Percentiles rank a stretch among this genome's conserved stretches.
phyloP scores from a whole-genome alignment of 2,329 filamentous ascomycete species.

The Aureobasidium zeae region DNA sequence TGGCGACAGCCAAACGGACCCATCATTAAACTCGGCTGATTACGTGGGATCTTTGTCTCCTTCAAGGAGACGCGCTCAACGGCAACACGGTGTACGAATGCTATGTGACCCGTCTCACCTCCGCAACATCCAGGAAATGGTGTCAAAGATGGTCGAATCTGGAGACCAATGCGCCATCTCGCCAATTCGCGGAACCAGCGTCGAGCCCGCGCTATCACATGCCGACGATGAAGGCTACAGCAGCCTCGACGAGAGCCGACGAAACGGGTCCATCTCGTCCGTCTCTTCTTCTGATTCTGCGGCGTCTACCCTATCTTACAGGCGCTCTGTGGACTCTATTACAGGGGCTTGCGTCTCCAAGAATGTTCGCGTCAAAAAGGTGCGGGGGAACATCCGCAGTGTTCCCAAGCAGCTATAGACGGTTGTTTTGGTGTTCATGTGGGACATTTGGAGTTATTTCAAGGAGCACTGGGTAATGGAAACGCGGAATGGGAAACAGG shows the following conservation, averaged over 20 bases:
- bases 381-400: not conserved
- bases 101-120: constrained; percentile 30
- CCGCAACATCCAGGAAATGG: constrained; percentile 30
- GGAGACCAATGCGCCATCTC: constrained; percentile 30
- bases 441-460: too few relatives aligned
- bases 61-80: constrained; percentile 4
- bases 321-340: constrained; percentile 13
- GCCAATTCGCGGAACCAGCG: constrained; percentile 5
- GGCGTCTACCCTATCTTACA: constrained; percentile 2
- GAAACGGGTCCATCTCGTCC: constrained; percentile 15
- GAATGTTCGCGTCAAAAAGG: constrained; percentile 13
- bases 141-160: constrained; percentile 30
- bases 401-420: not conserved
- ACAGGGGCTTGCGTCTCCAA: constrained; percentile 15
- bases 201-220: not conserved
- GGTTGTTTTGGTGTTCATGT: too few relatives aligned
- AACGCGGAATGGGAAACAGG: not conserved
- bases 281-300: constrained; percentile 6
- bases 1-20: not conserved
- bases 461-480: not conserved
- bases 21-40: not conserved
- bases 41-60: constrained; percentile 6
- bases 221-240: constrained; percentile 17
- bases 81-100: constrained; percentile 14
- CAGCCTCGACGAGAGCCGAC: constrained; percentile 18